A percentile compares a stretch with the other conserved stretches of the same genome.
phyloP scores from a whole-genome alignment of 495 filamentous ascomycete species.

The Glutinoglossum americanum region DNA sequence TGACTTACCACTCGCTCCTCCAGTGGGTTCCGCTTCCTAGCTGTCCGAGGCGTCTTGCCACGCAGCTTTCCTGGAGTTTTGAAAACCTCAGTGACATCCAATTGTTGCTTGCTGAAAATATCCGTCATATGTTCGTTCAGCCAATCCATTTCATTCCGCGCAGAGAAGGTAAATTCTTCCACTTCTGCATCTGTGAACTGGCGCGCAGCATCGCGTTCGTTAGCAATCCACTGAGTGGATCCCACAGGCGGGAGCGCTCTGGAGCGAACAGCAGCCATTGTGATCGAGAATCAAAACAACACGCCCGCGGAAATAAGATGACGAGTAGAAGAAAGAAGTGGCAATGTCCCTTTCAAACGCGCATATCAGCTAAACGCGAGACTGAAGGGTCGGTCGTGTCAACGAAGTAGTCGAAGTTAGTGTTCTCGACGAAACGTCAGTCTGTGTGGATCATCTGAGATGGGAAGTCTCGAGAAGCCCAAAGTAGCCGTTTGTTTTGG shows the following conservation, averaged over 20 bases:
- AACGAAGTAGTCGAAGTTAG: background rate
- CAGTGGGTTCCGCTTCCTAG: conserved; percentile 40
- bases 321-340: background rate
- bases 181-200: conserved; percentile 48
- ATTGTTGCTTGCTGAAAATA: conserved; percentile 67
- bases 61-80: conserved; percentile 90
- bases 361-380: background rate
- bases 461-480: background rate
- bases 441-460: background rate
- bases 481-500: conserved; percentile 5
- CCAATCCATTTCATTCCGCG: conserved; percentile 83
- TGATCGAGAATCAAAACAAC: conserved; percentile 9
- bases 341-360: background rate
- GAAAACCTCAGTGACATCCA: conserved; percentile 83
- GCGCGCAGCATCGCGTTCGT: conserved; percentile 41
- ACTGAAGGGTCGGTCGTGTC: background rate
- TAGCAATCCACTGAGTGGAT: conserved; percentile 43
- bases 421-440: background rate
- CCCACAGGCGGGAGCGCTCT: conserved; percentile 34
- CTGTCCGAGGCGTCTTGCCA: conserved; percentile 79
- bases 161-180: conserved; percentile 75
- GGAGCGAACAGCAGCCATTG: conserved; percentile 26
- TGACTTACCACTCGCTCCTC: conserved; percentile 46
- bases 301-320: background rate
- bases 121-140: conserved; percentile 93